Conservation (phyloP, 108 stramenopile species). For the Skeletonema costatum region DNA sequence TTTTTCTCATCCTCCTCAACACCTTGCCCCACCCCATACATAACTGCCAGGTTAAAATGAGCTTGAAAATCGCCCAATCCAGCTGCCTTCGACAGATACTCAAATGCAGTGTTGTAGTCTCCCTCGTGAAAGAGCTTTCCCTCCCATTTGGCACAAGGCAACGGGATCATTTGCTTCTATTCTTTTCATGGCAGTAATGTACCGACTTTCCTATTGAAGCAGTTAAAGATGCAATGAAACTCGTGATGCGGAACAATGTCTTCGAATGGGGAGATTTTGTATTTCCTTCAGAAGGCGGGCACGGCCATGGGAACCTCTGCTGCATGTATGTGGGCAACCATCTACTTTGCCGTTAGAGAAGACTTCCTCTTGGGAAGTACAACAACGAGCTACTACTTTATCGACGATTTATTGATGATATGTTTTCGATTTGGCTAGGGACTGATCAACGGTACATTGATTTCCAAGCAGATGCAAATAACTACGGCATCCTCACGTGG, state of each 20-base stretch:
- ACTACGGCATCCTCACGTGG: constrained; percentile 20
- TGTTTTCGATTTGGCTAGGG: constrained; percentile 18
- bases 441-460: neutral
- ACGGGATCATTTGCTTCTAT: no score
- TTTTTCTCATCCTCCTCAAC: no score
- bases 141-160: no score
- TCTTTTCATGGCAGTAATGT: no score
- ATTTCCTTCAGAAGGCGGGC: constrained; percentile 8
- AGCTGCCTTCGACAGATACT: no score
- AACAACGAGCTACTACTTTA: constrained; percentile 3
- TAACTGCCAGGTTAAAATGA: no score
- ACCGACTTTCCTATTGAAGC: constrained; percentile 14
- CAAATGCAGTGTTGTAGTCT: no score
- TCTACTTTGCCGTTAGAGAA: constrained; percentile 14
- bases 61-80: no score
- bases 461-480: constrained; percentile 18
- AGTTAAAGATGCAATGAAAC: constrained; percentile 6
- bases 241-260: constrained; percentile 40
- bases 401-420: constrained; percentile 27
- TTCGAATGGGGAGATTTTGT: constrained; percentile 22
- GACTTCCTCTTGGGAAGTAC: neutral
- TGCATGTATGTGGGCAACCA: constrained; percentile 11
- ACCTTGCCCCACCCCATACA: no score
- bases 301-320: constrained; percentile 34
- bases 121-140: no score